Percentiles rank a stretch among this genome's conserved stretches.
Conservation (phyloP, 164 flowering plant species). For the Brasenia schreberi region DNA sequence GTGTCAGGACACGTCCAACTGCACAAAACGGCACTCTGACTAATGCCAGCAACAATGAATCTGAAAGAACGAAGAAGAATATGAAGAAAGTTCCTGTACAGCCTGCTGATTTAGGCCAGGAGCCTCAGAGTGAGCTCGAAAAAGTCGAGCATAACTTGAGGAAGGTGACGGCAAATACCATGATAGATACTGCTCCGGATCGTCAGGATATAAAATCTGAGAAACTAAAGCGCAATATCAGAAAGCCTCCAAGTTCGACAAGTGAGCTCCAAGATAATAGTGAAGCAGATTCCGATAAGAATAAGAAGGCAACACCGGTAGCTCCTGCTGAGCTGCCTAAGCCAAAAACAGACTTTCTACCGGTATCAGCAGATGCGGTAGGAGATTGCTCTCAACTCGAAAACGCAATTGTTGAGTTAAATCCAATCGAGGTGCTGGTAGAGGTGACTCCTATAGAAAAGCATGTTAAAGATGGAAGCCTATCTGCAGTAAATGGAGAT, state of each 20-base stretch:
- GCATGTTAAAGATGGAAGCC: conserved; percentile 23
- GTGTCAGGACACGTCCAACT: conserved; percentile 29
- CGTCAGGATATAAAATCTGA: conserved; percentile 31
- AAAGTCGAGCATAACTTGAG: conserved; percentile 60
- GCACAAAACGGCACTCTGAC: conserved; percentile 30
- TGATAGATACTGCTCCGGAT: conserved; percentile 17
- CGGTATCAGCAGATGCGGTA: conserved; percentile 5
- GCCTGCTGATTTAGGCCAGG: conserved; percentile 30
- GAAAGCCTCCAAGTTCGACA: conserved; percentile 14
- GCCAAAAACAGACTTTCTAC: neutral
- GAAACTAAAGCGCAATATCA: conserved; percentile 28
- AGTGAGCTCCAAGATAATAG: conserved; percentile 13
- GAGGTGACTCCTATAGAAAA: conserved; percentile 17
- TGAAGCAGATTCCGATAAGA: conserved; percentile 18
- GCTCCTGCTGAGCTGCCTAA: conserved; percentile 1
- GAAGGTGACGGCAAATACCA: conserved; percentile 39
- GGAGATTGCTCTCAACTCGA: conserved; percentile 10
- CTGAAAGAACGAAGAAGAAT: conserved; percentile 45
- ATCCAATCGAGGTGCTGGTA: neutral
- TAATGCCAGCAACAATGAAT: conserved; percentile 26
- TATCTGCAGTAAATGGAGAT: conserved; percentile 22
- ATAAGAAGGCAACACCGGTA: conserved; percentile 18
- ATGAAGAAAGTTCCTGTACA: conserved; percentile 31
- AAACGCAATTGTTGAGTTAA: conserved; percentile 16
- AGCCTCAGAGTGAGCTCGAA: conserved; percentile 58